Evolutionary conservation across 2,329 filamentous ascomycete genomes (phyloP), one percentile per base, ranked within the genome.

Genomic region (Hirsutella thompsonii): DNA sequence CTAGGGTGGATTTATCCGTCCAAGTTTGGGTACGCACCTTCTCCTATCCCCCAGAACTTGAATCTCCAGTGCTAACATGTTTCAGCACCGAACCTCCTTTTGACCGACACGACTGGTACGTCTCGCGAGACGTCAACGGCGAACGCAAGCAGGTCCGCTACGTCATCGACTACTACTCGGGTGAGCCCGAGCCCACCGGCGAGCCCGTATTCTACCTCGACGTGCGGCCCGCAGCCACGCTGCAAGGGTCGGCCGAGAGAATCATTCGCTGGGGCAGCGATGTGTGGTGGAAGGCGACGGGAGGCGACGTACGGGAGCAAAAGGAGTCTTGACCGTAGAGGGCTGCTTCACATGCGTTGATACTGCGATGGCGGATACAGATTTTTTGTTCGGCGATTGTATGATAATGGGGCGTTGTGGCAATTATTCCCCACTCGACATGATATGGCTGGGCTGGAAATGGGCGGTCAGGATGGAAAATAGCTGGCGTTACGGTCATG

Each of bases 141-240:
- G 59, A 79, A 44, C 70, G 68, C 52, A 82, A 81, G 57, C 81
- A 95, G 66, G 70, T 95, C 36, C 78, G 92, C 53, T 98, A 98
- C 59, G 79, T 98, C 42, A 98, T 98, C 58, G 92, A 98, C 61
- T 96, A 94, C 63, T 96, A 96, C 62, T 81, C 83, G 28, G 90
- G 80, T 5, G 79, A 81, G 20, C 81, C 83, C 1, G 87, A 93
- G 54, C 77, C 81, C 2, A 84, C 77, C 0, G 92, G 89, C 26
- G 87, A 95, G 57, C 90, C 92, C 3, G 88, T 96, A 6, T 98
- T 98, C 66, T 95, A 81, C 59, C 76, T 98, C 41, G 92, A 98
- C 56, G 92, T 98, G 18, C 75, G 92, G 47, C 92, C 92, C 2
- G 92, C 92, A 3, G 65, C 94, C 34, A 86, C 85, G 0, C 88